Evolutionary conservation across 257 asterid species (phyloP), one percentile per base, ranked within the genome.

Genomic region (Henckelia pumila): DNA sequence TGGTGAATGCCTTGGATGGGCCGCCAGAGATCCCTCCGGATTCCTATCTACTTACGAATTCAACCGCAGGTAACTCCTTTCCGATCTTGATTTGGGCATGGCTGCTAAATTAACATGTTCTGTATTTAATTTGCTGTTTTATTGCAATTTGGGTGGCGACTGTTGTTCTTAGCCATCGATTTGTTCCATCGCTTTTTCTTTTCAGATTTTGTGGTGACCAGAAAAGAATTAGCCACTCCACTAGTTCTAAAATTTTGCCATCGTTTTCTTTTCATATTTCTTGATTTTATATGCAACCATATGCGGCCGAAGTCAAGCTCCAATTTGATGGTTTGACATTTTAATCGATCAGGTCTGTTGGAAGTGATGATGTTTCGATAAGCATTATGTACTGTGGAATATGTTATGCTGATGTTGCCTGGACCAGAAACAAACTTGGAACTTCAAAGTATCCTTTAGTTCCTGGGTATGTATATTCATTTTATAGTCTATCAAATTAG

Each of bases 21-120:
- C 96, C 6, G 96, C 98, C 2, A 80, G 89, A 69, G 96, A 92
- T 73, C 73, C 92, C 5, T 89, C 96, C 22, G 96, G 98, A 23
- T 30, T 78, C 59, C 92, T 92, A 64, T 92, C 96, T 11, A 96
- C 96, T 57, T 92, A 80, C 74, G 71, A 64, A 56, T 92, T 92
- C 81, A 72, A 71, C 37, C 90, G 96, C 80, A 85, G 98, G 96
- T 92, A 6, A 6, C 35, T 30, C 8, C 35, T 30, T 8, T 7
- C 35, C 4, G n/a, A n/a, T n/a, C n/a, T n/a, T 26, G 4, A 1
- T 26, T 26, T 26, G 8, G 16, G 47, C 47, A 35, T 10, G 47
- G 47, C 2, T 32, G 11, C 2, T 6, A 6, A 10, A 35, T 8
- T 35, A 8, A 8, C 44, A 10, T 35, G 1, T 40, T 11, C 17